Base-by-base conservation (phyloP, 2,329 filamentous ascomycete species). In the Sporothrix pallida region DNA sequence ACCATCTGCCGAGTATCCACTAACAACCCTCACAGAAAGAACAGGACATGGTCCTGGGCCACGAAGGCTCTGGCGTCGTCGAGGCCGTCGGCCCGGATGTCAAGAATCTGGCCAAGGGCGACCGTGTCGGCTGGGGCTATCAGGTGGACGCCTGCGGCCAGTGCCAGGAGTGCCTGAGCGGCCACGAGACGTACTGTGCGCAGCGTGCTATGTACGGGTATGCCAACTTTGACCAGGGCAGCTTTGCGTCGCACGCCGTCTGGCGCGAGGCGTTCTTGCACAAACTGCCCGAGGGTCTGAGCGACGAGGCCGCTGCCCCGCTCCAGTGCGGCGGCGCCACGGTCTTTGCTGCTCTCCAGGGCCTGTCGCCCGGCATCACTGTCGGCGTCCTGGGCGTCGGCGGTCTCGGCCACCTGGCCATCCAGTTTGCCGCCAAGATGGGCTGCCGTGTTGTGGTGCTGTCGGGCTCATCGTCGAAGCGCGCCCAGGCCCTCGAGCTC, bases 391-490 rank as follows among this genome's bases (percentile, higher is more conserved):
- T 69, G 46, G 65, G 65, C 23, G 65, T 69, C 3, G 65, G 65
- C 65, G 65, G 65, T 2, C 65, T 69, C 65, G 65, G 46, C 46
- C 65, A 69, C 46, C 46, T 69, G 46, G 65, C 65, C 46, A 54
- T 69, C 46, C 65, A 69, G 65, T 69, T 69, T 13, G 65, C 65
- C 15, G 65, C 65, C 65, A 69, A 69, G 65, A 50, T 69, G 65
- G 65, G 65, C 46, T 69, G 65, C 65, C 65, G 65, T 23, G 65
- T 69, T 10, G 65, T 69, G 6, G 65, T 69, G 7, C 65, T 69
- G 65, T 37, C 23, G 23, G 65, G 65, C 1, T 69, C 65, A 15
- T 37, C 26, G 23, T 23, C 46, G 46, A 69, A 69, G 46, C 46
- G 46, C 15, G 65, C n/a, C 23, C 65, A 69, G 65, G 65, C 65